Evolutionary conservation across 2,329 filamentous ascomycete species (phyloP), one percentile per base, ranked within the genome.

Genomic region (Karstenula rhodostoma): DNA sequence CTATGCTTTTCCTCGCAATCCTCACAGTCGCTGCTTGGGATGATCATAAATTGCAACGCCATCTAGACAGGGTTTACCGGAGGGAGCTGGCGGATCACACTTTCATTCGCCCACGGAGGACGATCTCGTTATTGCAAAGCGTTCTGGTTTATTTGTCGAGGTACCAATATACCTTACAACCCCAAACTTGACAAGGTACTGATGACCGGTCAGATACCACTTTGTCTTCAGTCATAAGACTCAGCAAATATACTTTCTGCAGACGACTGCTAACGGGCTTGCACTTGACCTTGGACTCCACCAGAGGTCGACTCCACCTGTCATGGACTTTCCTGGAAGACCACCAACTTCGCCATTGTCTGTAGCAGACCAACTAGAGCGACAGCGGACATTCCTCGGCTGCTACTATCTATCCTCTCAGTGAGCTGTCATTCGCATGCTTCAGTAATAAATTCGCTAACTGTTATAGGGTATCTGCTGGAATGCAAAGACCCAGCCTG

Each of bases 191-290:
- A 5, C n/a, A n/a, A n/a, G 22, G 4, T 13, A n/a, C 15, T 44
- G 15, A 53, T 51, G 12, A 56, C 65, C 67, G 2, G 70, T 3
- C 43, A 76, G 73, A 70, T 76, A 77, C 43, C 74, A 76, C 40
- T 77, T 73, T 32, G 63, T 75, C 0, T 76, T 76, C 40, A 75
- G 71, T 47, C 74, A 76, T 57, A 75, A 75, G 48, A 76, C 74
- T 8, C 73, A 77, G 54, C 73, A 73, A 43, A 66, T 67, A 40
- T 74, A 71, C 17, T 74, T 73, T 47, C 56, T 77, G 2, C 69
- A 75, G 25, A 72, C 76, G 37, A 61, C 76, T 13, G 68, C 72
- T 2, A 66, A 73, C 57, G 73, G 73, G 0, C 56, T 77, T 22
- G 70, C 74, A 7, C 62, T 76, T 29, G 75, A 77, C 23, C 70